Base-by-base conservation (phyloP, 108 stramenopile genomes). In the Cylindrotheca fusiformis region DNA sequence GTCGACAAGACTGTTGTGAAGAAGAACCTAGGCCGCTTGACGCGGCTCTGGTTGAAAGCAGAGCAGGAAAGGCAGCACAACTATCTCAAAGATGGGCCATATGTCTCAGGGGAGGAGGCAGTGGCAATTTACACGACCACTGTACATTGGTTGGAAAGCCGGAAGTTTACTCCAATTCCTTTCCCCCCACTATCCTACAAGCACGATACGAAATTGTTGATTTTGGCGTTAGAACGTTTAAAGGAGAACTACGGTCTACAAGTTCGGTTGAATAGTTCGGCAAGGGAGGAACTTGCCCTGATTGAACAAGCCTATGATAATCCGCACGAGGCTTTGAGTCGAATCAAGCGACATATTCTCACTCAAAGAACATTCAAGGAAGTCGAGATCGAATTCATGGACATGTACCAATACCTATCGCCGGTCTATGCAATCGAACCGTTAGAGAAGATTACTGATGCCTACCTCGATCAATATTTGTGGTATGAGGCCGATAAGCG, bases 51-150 rank as follows among this genome's bases (percentile, higher is more conserved):
- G 97, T 87, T 99, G 58, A 99, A 99, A 77, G 99, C 97, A 12
- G 99, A 99, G 76, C 99, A 99, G 76, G 99, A 99, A 79, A 76
- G 99, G 23, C 99, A 99, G 74, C 97, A 99, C 85, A 99, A 99
- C 87, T 99, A 97, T 74, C 81, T 97, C 56, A 97, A 97, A 88
- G 95, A 96, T 78, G 97, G 94, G 1, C 99, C 99, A 2, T 99
- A 98, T 67, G 90, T 97, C 23, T 91, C 94, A 41, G 96, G 97
- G 2, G 99, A 99, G 75, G 99, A 99, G 73, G 99, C 99, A 31
- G 99, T 99, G 45, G 99, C 99, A 27, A 98, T 99, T 65, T 98
- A 99, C 80, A 97, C 98, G 31, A 98, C 98, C 24, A 97, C 97
- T 3, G 99, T 99, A 36, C 97, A 99, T 76, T 99, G 99, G 99